phyloP scores from a whole-genome alignment of 148 eudicot genomes.

The Rhododendron mucronatum region DNA sequence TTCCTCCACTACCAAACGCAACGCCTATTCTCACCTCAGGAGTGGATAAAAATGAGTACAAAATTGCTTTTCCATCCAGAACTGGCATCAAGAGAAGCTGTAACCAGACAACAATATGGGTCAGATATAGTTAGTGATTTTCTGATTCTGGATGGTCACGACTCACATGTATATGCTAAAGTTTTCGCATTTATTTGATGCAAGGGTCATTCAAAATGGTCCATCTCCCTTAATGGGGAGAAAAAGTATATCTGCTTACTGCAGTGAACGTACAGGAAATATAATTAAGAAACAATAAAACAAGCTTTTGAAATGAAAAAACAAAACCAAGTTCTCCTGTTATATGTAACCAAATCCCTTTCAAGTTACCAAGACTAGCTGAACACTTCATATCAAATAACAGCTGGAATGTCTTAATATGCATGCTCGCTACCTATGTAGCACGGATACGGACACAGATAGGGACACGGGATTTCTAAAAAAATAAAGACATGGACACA shows the following conservation, averaged over 20 bases:
- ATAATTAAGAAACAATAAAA: background rate
- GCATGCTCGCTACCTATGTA: background rate
- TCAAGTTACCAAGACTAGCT: background rate
- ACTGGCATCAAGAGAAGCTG: conserved; percentile 88
- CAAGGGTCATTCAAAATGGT: background rate
- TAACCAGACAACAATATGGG: background rate
- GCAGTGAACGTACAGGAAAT: background rate
- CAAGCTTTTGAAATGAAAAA: background rate
- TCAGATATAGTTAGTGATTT: background rate
- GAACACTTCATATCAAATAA: background rate
- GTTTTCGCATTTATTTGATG: conserved; percentile 1
- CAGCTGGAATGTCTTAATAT: background rate
- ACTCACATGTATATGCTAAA: background rate
- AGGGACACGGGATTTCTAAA: background rate
- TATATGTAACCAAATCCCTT: background rate
- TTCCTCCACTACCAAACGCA: conserved; percentile 90
- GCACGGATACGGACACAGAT: background rate
- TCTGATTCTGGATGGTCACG: background rate
- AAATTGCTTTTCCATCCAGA: conserved; percentile 75
- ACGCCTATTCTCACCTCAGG: conserved; percentile 90
- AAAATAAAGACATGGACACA: background rate
- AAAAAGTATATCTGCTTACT: background rate
- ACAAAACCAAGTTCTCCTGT: background rate
- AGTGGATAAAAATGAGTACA: conserved; percentile 73
- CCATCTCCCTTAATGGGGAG: background rate